These are phyloP conservation scores for Trichoderma harzianum DNA, from an alignment of 2,329 filamentous ascomycete genomes.

Conservation along the genomic window DNA sequence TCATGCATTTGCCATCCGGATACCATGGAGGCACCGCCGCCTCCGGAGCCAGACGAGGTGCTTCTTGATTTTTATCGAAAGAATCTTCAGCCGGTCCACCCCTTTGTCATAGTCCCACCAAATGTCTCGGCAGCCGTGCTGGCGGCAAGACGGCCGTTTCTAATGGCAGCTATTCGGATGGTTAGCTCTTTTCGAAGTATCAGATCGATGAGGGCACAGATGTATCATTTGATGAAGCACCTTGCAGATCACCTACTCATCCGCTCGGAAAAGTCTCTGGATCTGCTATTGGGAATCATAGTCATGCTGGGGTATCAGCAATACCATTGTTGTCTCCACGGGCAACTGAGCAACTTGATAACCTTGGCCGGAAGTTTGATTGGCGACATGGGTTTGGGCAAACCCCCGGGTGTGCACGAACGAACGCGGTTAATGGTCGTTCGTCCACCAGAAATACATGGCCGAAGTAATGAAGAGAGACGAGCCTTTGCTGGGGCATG, in stretches of 20 bases:
- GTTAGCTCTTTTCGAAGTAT: constrained; percentile 47
- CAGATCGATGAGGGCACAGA: constrained; percentile 48
- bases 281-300: constrained; percentile 47
- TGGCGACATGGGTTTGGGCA: constrained; percentile 46
- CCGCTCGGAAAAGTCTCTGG: constrained; percentile 47
- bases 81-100: constrained; percentile 42
- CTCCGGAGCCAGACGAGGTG: constrained; percentile 44
- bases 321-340: constrained; percentile 52
- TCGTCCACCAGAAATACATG: constrained; percentile 35
- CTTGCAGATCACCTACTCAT: constrained; percentile 49
- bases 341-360: constrained; percentile 50
- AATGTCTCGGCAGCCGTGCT: constrained; percentile 37
- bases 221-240: constrained; percentile 45
- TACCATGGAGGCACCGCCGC: constrained; percentile 37
- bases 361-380: constrained; percentile 46
- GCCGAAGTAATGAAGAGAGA: constrained; percentile 49
- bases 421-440: constrained; percentile 42
- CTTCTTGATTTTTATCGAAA: constrained; percentile 44
- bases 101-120: constrained; percentile 45
- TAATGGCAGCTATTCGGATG: constrained; percentile 49
- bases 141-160: constrained; percentile 41
- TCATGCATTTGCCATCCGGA: constrained; percentile 47
- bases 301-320: constrained; percentile 52
- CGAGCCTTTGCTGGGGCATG: constrained; percentile 52
- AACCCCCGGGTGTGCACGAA: constrained; percentile 39